phyloP scores from a whole-genome alignment of 2,329 filamentous ascomycete genomes.

The Talaromyces sp. region DNA sequence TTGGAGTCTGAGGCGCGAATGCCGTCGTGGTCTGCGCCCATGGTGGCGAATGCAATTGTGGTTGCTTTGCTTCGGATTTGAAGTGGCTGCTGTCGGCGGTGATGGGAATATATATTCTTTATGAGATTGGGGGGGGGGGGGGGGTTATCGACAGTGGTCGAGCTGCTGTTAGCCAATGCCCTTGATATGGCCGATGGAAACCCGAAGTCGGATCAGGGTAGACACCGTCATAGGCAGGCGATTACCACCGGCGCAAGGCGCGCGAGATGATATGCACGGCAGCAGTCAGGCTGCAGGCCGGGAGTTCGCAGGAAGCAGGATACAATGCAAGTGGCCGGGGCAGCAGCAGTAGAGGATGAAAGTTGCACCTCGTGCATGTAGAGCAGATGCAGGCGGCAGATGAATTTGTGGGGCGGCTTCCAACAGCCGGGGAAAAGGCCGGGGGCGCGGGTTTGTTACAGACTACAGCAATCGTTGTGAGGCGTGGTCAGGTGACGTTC shows the following conservation, averaged over 20 bases:
- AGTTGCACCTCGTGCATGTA: background rate
- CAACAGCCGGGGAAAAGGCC: background rate
- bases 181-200: constrained; percentile 7
- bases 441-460: background rate
- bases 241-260: background rate
- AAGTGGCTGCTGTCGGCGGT: background rate
- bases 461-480: background rate
- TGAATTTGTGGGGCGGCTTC: background rate
- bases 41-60: constrained; percentile 19
- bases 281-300: background rate
- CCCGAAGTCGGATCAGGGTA: constrained; percentile 4
- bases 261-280: background rate
- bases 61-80: constrained; percentile 9
- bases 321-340: background rate
- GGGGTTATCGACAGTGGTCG: background rate
- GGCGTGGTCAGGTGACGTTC: background rate
- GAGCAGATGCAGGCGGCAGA: background rate
- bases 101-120: background rate
- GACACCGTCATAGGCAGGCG: constrained; percentile 8
- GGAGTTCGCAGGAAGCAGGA: background rate
- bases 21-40: constrained; percentile 17
- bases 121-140: background rate
- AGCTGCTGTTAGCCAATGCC: constrained; percentile 10
- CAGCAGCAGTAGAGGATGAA: background rate
- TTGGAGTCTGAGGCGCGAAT: constrained; percentile 23